These are phyloP conservation scores for Botrytis deweyae DNA, from an alignment of 2,329 filamentous ascomycete species.

Conservation along the genomic window DNA sequence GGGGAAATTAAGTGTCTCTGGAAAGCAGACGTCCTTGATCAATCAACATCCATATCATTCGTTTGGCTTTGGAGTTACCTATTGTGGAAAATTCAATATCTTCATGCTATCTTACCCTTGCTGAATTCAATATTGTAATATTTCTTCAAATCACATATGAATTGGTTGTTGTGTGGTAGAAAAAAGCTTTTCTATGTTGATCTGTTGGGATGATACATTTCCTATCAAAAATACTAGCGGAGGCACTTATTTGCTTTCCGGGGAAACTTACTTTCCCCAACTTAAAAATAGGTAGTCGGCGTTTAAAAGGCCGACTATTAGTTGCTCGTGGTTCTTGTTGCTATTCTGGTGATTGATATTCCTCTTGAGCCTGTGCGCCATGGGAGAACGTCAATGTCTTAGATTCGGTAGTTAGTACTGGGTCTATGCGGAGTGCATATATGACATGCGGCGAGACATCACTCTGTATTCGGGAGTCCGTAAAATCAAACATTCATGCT, in stretches of 20 bases:
- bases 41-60: not conserved
- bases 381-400: not conserved
- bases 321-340: not conserved
- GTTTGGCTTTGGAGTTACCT: not conserved
- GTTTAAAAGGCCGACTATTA: not conserved
- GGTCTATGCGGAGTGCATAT: not conserved
- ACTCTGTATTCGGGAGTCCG: not conserved
- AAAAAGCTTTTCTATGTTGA: not conserved
- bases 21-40: not conserved
- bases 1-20: not conserved
- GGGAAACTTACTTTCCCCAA: not conserved
- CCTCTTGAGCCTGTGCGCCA: not conserved
- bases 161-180: not conserved
- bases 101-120: not conserved
- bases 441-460: not conserved
- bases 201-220: not conserved
- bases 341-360: not conserved
- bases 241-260: not conserved
- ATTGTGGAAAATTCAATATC: not conserved
- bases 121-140: not conserved
- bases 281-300: not conserved
- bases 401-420: not conserved
- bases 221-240: not conserved
- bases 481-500: not conserved
- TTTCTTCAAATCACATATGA: not conserved